Percentiles rank a stretch among this genome's conserved stretches.
These are phyloP conservation scores for Scheffersomyces cryptocercus DNA, from an alignment of 1,139 yeast species.

Conservation along the genomic window DNA sequence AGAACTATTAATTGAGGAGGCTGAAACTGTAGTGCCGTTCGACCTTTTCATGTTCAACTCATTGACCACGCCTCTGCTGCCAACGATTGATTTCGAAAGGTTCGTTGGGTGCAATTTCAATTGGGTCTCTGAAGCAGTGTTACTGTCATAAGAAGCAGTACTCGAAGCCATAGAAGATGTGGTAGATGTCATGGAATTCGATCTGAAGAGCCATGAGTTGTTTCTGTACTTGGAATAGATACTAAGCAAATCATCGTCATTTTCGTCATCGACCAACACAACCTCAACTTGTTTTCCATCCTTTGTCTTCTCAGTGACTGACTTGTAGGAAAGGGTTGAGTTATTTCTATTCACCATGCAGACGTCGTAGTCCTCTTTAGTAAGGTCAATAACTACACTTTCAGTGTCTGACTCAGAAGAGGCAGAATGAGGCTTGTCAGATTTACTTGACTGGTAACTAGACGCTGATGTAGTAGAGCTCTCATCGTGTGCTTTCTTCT, in stretches of 20 bases:
- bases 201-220: constrained; percentile 28
- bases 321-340: constrained; percentile 37
- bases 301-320: constrained; percentile 40
- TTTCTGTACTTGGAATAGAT: constrained; percentile 46
- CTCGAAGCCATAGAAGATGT: constrained; percentile 9
- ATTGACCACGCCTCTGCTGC: neutral
- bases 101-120: constrained; percentile 15
- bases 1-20: constrained; percentile 8
- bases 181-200: constrained; percentile 15
- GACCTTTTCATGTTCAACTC: constrained; percentile 7
- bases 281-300: constrained; percentile 50
- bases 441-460: constrained; percentile 34
- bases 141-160: constrained; percentile 20
- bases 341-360: constrained; percentile 37
- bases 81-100: neutral
- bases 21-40: constrained; percentile 2
- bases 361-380: constrained; percentile 41
- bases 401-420: constrained; percentile 34
- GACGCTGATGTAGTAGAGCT: constrained; percentile 19
- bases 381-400: constrained; percentile 44
- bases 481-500: neutral
- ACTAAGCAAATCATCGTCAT: constrained; percentile 38
- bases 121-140: constrained; percentile 17
- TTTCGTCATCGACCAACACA: constrained; percentile 43
- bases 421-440: constrained; percentile 18